Evolutionary conservation across 2,329 filamentous ascomycete species (phyloP), one percentile per base, ranked within the genome.

Genomic region (Xylariaceae sp.): DNA sequence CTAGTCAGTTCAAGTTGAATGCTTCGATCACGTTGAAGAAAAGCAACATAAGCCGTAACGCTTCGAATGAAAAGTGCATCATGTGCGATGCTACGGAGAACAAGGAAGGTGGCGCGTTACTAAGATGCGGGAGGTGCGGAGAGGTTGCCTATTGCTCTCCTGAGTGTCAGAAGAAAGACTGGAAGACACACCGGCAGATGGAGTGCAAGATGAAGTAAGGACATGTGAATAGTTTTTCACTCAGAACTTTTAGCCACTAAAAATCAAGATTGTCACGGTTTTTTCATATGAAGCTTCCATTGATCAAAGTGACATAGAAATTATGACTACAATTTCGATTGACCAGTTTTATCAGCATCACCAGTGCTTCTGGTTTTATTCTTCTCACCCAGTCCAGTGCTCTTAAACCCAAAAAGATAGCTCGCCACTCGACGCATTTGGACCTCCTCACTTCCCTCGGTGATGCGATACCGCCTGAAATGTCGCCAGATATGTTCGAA

Each of bases 401-500:
- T 46, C 40, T 52, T 58, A 35, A 52, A 60, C 7, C 55, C 57
- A 48, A 61, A 61, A 35, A 81, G 52, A 62, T 76, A 80, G 8
- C 74, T 77, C 1, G 77, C 79, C 8, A 83, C 72, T 63, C 82
- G 82, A n/a, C 79, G 67, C 74, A 83, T 83, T 63, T 83, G 79
- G 41, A 83, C 80, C 66, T 83, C 79, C 59, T 83, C 80, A 44
- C 76, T 79, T 0, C 79, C 80, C 58, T 83, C 80, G 0, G 80
- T 83, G 50, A 83, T 84, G 27, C 80, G 64, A 55, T 83, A 83
- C 20, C 78, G 67, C 33, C 80, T 65, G 60, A 83, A 81, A 64
- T 83, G 79, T 40, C 80, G 69, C 74, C 80, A 83, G 40, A 83
- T 83, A 53, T 83, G 79, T 63, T 83, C 79, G 55, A 84, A 83